These are phyloP conservation scores for Mortierella hygrophila DNA, from an alignment of 192 early-diverging fungal species.

Conservation along the genomic window DNA sequence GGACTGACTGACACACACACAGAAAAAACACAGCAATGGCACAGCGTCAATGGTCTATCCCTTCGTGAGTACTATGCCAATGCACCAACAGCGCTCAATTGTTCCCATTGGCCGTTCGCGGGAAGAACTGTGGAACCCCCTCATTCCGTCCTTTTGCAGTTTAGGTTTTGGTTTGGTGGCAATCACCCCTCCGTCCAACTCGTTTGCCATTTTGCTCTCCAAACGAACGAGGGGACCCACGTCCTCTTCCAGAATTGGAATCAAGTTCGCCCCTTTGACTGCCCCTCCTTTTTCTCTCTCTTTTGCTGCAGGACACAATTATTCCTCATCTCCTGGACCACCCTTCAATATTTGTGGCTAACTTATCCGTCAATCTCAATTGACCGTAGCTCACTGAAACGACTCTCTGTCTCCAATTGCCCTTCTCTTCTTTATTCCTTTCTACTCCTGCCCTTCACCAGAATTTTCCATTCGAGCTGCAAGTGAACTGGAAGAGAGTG, in stretches of 20 bases:
- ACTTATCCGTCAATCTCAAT: too few species aligned
- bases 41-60: not conserved
- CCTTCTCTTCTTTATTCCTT: too few species aligned
- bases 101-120: too few species aligned
- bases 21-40: not conserved
- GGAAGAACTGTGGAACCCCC: too few species aligned
- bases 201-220: conserved; percentile 6
- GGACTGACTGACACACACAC: not conserved
- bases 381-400: too few species aligned
- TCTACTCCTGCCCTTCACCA: too few species aligned
- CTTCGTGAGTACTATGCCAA: not conserved
- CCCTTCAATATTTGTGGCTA: too few species aligned
- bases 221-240: not conserved
- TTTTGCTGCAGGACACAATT: not conserved
- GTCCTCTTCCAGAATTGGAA: not conserved
- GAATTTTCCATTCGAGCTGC: too few species aligned
- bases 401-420: too few species aligned
- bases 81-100: too few species aligned
- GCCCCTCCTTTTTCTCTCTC: not conserved
- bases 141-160: not conserved
- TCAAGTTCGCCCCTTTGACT: not conserved
- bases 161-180: conserved; percentile 19
- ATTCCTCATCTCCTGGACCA: too few species aligned
- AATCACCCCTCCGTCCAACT: not conserved
- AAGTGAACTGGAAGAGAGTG: too few species aligned